Conservation (phyloP, 225 moss, liverwort and hornwort species). For the Takakia lepidozioides region DNA sequence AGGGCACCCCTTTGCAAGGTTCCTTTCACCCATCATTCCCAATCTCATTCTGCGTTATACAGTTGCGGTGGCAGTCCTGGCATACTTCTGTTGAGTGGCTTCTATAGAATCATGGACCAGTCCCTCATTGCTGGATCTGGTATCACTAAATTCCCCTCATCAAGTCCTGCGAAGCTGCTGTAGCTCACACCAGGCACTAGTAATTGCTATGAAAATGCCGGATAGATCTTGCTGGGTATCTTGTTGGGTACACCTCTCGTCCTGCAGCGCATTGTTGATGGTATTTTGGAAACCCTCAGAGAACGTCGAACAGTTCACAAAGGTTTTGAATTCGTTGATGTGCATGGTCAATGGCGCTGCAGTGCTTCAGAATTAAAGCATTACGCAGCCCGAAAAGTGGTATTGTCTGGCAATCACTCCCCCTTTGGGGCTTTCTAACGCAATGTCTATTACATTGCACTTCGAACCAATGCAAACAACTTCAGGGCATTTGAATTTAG, state of each 20-base stretch:
- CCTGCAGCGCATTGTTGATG: conserved; percentile 20
- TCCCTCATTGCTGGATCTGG: conserved; percentile 92
- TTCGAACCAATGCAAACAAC: conserved; percentile 61
- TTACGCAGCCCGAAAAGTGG: conserved; percentile 79
- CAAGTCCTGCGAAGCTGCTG: conserved; percentile 67
- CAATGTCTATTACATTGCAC: conserved; percentile 60
- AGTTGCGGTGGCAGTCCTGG: conserved; percentile 70
- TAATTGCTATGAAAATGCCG: conserved; percentile 59
- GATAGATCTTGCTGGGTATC: too few species aligned
- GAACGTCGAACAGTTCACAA: conserved; percentile 40
- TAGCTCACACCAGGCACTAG: conserved; percentile 41
- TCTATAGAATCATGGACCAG: conserved; percentile 81
- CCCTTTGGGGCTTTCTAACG: conserved; percentile 71
- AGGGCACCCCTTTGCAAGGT: conserved; percentile 81
- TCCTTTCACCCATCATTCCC: conserved; percentile 76
- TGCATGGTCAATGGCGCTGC: conserved; percentile 69
- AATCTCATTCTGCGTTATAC: conserved; percentile 90
- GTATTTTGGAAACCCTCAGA: conserved; percentile 42
- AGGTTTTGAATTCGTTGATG: conserved; percentile 35
- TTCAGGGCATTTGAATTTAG: conserved; percentile 50
- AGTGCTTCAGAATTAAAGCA: conserved; percentile 49
- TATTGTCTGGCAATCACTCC: conserved; percentile 53
- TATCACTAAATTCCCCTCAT: conserved; percentile 86
- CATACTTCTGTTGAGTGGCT: conserved; percentile 81
- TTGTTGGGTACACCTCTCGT: conserved; percentile 40